Evolutionary conservation across 805 yeast genomes (phyloP).

Genomic region (Kodamaea lidongshanica): DNA sequence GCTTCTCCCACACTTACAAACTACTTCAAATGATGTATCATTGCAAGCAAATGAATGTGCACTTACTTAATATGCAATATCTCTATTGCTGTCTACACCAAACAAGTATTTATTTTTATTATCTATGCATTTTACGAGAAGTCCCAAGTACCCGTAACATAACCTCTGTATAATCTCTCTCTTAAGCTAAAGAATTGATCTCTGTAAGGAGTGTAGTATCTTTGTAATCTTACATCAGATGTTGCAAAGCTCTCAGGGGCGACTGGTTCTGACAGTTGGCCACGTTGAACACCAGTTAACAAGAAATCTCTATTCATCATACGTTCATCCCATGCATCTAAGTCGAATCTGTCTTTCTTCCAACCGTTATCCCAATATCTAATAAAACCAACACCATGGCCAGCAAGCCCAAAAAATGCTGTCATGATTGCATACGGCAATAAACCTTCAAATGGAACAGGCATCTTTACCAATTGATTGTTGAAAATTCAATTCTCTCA

Average conservation of each 20-base stretch:
- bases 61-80: background rate
- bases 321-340: conserved; percentile 37
- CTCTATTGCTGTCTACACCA: background rate
- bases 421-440: conserved; percentile 42
- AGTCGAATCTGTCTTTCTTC: conserved; percentile 41
- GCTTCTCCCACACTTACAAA: no score
- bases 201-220: conserved; percentile 44
- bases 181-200: conserved; percentile 41
- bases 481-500: conserved; percentile 15
- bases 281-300: conserved; percentile 68
- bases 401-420: conserved; percentile 40
- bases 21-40: conserved; percentile 2
- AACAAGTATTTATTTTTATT: no score
- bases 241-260: conserved; percentile 79
- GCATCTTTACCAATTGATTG: conserved; percentile 22
- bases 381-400: conserved; percentile 39
- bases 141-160: conserved; percentile 41
- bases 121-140: conserved; percentile 17
- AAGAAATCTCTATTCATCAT: conserved; percentile 70
- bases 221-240: conserved; percentile 35
- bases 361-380: conserved; percentile 47
- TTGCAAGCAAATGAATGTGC: conserved; percentile 2
- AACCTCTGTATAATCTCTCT: conserved; percentile 43
- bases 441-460: conserved; percentile 44
- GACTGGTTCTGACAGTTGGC: conserved; percentile 55